Evolutionary conservation across 176 grass and related monocot genomes (phyloP), one percentile per base, ranked within the genome.

Genomic region (Alopecurus myosuroides): DNA sequence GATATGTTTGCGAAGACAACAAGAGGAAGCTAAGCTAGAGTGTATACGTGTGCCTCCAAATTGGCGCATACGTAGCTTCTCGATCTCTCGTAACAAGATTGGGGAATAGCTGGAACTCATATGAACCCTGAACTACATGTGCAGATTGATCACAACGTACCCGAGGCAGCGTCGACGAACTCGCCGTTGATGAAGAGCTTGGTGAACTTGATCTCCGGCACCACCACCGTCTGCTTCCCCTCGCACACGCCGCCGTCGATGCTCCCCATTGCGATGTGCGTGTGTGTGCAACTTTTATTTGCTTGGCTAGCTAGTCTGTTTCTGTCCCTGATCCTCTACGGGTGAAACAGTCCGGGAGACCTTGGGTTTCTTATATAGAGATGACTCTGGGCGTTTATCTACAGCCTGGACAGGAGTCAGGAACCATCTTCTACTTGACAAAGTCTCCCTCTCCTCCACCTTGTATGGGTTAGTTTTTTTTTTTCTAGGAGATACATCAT

Each of bases 151-250:
- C 14, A 18, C 18, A 4, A 74, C 41, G 36, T 79, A 98, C 95
- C 96, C 20, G 96, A 95, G 64, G 86, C 55, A 48, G 93, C 82
- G 67, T 94, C 87, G 31, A 94, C 93, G 89, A 98, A 95, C 50
- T 90, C 71, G 89, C 93, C 96, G 85, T 95, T 89, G 85, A 98
- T 92, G 85, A 95, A 98, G 58, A 95, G 91, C 93, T 95, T 89
- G 74, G 96, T 95, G 89, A 92, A 93, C 87, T 89, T 93, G 80
- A 97, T 97, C 79, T 94, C 92, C 55, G 92, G 95, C 63, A 92
- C 76, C 81, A 74, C 44, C 71, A 83, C 84, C 67, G 84, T 52
- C 42, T 70, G 67, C 37, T 70, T 69, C 19, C 65, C 34, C 10
- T n/a, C 35, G 65, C 19, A 57, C 65, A 11, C 65, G 65, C 34